A percentile compares a stretch with the other conserved stretches of the same genome.
phyloP scores from a whole-genome alignment of 2,329 filamentous ascomycete genomes.

The Epichloe uncinata region DNA sequence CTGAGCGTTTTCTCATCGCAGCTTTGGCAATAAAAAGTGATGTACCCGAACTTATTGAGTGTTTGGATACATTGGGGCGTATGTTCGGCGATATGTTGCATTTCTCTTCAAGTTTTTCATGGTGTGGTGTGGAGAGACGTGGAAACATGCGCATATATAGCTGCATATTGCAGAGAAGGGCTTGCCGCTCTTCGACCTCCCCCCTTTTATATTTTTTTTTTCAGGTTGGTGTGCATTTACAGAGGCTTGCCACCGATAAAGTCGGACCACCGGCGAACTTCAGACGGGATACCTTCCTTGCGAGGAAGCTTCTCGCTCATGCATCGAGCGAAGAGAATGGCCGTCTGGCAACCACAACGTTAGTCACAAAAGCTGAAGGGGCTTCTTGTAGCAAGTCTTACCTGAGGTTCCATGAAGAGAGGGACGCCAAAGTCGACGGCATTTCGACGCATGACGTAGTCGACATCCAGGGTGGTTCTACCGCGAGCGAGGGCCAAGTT shows the following conservation, averaged over 20 bases:
- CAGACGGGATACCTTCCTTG: conserved; percentile 72
- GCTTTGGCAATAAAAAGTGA: too few relatives aligned
- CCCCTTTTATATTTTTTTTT: background rate
- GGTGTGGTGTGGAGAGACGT: too few relatives aligned
- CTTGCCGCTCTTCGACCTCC: background rate
- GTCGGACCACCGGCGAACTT: conserved; percentile 90
- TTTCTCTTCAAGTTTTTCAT: background rate
- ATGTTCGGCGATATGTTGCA: too few relatives aligned
- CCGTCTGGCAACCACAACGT: conserved; percentile 48
- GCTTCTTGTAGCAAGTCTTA: conserved; percentile 30
- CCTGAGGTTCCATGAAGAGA: conserved; percentile 96
- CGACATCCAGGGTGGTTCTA: conserved; percentile 75
- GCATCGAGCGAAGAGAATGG: conserved; percentile 88
- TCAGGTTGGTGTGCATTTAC: conserved; percentile 22
- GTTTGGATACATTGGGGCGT: too few relatives aligned
- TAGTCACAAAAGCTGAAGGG: background rate
- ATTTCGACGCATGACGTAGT: conserved; percentile 97
- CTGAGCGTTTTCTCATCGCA: too few relatives aligned
- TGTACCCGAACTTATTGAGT: too few relatives aligned
- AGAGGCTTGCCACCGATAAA: conserved; percentile 81
- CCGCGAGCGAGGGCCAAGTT: conserved; percentile 78
- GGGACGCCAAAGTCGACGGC: conserved; percentile 97
- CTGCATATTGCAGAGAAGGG: background rate
- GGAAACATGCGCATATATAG: background rate
- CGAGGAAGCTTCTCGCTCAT: conserved; percentile 94